These are phyloP conservation scores for Verticillium albo-atrum DNA, from an alignment of 2,329 filamentous ascomycete genomes.

Conservation along the genomic window DNA sequence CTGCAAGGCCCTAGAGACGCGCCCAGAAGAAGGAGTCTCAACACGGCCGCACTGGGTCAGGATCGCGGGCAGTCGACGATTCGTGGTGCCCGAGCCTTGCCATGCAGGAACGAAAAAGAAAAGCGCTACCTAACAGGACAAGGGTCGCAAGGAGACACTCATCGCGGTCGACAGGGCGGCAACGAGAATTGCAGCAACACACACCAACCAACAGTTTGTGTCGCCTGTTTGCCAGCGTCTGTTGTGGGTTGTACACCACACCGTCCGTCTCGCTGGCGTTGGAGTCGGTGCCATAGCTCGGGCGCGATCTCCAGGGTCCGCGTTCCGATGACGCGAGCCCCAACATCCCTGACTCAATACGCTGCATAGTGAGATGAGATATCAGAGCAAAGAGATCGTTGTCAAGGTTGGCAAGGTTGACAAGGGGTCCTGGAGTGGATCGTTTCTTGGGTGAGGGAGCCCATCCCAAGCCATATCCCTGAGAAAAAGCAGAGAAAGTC, in stretches of 20 bases:
- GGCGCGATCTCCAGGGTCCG: neutral
- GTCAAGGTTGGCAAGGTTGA: neutral
- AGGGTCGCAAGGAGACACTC: neutral
- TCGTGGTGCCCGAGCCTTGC: neutral
- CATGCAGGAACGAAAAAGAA: constrained; percentile 1
- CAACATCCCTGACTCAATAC: neutral
- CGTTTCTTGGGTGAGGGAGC: neutral
- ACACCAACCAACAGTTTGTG: too few relatives aligned
- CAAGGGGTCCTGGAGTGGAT: neutral
- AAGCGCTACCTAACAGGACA: neutral
- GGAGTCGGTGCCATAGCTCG: neutral
- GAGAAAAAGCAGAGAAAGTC: constrained; percentile 1
- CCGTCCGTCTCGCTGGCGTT: too few relatives aligned
- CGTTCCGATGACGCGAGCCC: neutral
- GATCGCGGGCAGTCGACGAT: neutral
- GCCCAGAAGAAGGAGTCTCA: neutral
- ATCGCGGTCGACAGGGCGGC: too few relatives aligned
- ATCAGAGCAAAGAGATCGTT: neutral
- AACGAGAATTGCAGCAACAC: too few relatives aligned
- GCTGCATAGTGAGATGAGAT: neutral
- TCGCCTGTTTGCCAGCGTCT: too few relatives aligned
- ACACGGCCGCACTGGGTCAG: neutral
- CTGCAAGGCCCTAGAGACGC: neutral
- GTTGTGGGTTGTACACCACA: neutral
- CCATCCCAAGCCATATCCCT: neutral